phyloP scores from a whole-genome alignment of 352 stramenopile genomes.

The Phytophthora foliorum region DNA sequence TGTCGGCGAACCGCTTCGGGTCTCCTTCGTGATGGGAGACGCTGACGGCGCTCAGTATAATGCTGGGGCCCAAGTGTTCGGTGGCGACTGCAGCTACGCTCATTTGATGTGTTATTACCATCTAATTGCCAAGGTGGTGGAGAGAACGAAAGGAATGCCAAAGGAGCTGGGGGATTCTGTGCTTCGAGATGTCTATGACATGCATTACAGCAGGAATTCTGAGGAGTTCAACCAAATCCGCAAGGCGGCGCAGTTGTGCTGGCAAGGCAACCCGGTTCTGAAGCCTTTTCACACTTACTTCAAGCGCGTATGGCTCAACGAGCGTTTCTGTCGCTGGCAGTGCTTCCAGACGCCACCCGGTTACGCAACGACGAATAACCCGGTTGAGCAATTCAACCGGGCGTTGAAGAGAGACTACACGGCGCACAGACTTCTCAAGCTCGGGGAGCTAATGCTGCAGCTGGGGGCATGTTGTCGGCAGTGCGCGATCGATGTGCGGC shows the following conservation, averaged over 20 bases:
- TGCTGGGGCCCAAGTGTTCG: neutral
- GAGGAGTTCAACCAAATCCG: no score
- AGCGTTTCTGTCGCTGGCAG: slow-evolving; percentile 26
- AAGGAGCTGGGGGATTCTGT: neutral
- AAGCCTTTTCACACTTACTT: neutral
- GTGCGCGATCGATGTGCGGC: neutral
- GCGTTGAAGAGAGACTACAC: slow-evolving; percentile 34
- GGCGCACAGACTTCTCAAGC: neutral
- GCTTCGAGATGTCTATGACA: slow-evolving; percentile 29
- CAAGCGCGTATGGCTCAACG: slow-evolving; percentile 5
- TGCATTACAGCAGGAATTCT: neutral
- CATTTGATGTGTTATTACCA: slow-evolving; percentile 39
- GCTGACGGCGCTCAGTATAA: slow-evolving; percentile 21
- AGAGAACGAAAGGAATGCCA: slow-evolving; percentile 9
- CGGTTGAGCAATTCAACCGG: slow-evolving; percentile 19
- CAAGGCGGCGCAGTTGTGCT: no score
- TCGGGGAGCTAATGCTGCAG: neutral
- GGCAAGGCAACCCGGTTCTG: no score
- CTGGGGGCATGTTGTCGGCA: neutral
- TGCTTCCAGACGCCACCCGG: slow-evolving; percentile 11
- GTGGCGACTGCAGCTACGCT: neutral
- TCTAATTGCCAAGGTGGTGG: slow-evolving; percentile 35
- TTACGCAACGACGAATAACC: slow-evolving; percentile 40
- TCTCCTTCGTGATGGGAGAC: neutral
- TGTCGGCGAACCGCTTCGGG: slow-evolving; percentile 18